Evolutionary conservation across 768 basidiomycete genomes (phyloP), one percentile per base, ranked within the genome.

Genomic region (Clitopilus hobsonii): DNA sequence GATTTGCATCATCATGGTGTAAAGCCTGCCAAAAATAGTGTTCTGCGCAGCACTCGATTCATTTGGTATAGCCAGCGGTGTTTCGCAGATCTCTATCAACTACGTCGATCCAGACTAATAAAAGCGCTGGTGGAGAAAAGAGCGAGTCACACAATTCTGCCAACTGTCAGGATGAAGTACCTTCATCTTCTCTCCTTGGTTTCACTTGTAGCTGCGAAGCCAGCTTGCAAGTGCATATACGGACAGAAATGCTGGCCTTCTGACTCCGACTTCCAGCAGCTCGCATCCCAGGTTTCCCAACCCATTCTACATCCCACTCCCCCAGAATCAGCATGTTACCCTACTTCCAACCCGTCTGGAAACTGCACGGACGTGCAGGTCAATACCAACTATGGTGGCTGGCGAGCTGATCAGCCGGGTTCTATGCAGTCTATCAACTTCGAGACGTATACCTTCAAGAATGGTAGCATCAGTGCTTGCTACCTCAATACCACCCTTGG

Each of bases 381-480:
- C 1, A 61, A 67, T 18, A 69, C 65, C 54, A 41, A 11, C 2
- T 61, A 78, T 38, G 72, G 73, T 1, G 63, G 45, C 48, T 79
- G 78, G 76, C 72, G 76, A 1, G 54, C 78, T 0, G 63, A 69
- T 22, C 69, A 71, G 28, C 61, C 77, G 13, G 78, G 78, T 0
- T 67, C 73, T 1, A 69, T 76, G 68, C 69, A 79, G 50, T 48
- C 60, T 5, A 49, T 58, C 20, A 69, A 67, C 51, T 67, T 63
- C 47, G 69, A 70, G 49, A 62, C 62, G 29, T 73, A 61, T 54
- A 58, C 65, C 1, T 74, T 68, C n/a, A 57, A 38, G 18, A 80
- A 79, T 60, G 78, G 74, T 27, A 80, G 76, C 41, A 75, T 80
- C 48, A 74, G 74, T 57, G 74, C 70, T 1, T 86, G 83, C 71